Conservation (phyloP, 768 basidiomycete genomes). For the Glaciozyma martinii region DNA sequence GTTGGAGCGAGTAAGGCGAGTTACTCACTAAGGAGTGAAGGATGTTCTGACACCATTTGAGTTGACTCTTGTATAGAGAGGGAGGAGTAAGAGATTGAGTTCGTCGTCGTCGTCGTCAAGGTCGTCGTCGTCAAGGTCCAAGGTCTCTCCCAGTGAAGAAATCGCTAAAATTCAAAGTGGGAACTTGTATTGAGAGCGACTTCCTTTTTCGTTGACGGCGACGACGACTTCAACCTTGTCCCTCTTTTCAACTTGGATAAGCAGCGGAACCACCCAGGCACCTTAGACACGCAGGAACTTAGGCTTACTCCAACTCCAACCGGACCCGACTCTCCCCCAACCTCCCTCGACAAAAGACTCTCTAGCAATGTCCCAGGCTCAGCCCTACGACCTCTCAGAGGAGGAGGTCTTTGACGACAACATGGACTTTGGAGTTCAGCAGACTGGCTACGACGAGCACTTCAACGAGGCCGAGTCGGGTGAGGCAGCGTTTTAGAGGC, state of each 20-base stretch:
- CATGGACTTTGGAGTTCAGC: slow-evolving; percentile 5
- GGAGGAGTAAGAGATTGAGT: neutral
- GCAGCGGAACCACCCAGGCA: too few relatives aligned
- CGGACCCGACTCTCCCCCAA: too few relatives aligned
- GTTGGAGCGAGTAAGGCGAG: neutral
- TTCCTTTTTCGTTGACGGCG: too few relatives aligned
- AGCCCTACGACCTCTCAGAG: neutral
- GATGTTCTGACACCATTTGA: slow-evolving; percentile 19
- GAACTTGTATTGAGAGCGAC: too few relatives aligned
- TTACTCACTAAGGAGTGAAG: slow-evolving; percentile 25
- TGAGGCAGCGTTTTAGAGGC: neutral
- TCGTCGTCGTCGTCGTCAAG: neutral
- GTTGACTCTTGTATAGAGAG: neutral
- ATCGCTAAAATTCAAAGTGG: too few relatives aligned
- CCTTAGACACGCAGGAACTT: too few relatives aligned
- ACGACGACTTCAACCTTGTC: too few relatives aligned
- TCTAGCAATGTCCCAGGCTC: too few relatives aligned
- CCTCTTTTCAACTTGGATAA: too few relatives aligned
- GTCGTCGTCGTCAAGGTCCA: neutral
- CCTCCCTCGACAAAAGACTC: too few relatives aligned
- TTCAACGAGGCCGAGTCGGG: slow-evolving; percentile 4
- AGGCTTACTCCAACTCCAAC: too few relatives aligned
- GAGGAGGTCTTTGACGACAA: slow-evolving; percentile 1
- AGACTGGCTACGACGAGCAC: neutral
- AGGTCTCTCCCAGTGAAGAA: too few relatives aligned